Percentiles rank a stretch among this genome's conserved stretches.
Conservation (phyloP, 2,329 filamentous ascomycete species). For the Bipolaris oryzae region DNA sequence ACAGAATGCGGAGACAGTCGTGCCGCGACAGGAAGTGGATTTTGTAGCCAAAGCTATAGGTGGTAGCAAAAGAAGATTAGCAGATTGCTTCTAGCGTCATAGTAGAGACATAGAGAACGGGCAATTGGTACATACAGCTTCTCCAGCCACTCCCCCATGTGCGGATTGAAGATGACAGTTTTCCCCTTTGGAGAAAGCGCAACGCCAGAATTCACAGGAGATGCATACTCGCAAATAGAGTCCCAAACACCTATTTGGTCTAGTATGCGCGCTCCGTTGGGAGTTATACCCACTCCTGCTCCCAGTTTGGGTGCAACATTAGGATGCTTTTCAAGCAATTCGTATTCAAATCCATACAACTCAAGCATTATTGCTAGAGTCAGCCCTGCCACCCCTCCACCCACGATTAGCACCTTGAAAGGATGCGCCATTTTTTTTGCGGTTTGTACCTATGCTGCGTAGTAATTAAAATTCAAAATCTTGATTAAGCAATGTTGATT, state of each 20-base stretch:
- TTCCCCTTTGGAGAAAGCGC: constrained; percentile 1
- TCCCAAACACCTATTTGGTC: background rate
- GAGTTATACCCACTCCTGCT: background rate
- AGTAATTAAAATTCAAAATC: no score
- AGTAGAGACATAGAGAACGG: background rate
- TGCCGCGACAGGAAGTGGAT: background rate
- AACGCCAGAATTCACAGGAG: background rate
- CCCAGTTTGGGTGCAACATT: no score
- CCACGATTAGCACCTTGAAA: no score
- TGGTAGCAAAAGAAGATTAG: background rate
- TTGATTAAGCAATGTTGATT: no score
- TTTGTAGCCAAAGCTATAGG: background rate
- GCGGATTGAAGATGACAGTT: constrained; percentile 6
- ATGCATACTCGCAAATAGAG: constrained; percentile 1
- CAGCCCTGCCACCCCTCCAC: background rate
- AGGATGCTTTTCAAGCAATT: background rate
- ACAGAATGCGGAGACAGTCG: background rate
- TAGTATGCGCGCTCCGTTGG: background rate
- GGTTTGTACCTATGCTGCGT: no score
- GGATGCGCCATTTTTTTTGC: no score
- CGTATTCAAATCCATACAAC: constrained; percentile 1
- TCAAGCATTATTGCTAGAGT: background rate
- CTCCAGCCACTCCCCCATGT: constrained; percentile 5
- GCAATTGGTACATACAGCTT: constrained; percentile 1
- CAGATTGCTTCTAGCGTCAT: background rate